Base-by-base conservation (phyloP, 495 filamentous ascomycete species). In the Oidiodendron maius region DNA sequence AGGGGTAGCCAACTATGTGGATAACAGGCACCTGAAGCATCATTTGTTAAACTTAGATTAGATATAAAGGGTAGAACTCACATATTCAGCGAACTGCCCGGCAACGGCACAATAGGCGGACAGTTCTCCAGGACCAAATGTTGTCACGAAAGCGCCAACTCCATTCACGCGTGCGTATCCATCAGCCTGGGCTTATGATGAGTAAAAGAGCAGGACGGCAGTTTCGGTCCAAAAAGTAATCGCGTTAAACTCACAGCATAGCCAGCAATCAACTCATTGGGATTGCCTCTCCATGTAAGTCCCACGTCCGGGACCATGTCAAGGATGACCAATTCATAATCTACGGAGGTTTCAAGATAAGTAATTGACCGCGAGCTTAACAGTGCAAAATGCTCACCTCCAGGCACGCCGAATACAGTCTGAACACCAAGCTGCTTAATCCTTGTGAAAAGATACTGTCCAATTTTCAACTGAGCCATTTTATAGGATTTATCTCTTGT, bases 101-200 rank as follows among this genome's bases (percentile, higher is more conserved):
- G 81, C 82, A 30, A 86, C 72, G 5, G 81, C 83, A 59, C 85
- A 86, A 52, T 85, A 62, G 3, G 79, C 77, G 12, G 75, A 80
- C 39, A 88, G 68, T 60, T 88, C 84, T 26, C 84, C 84, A 1
- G 84, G 82, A 23, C 83, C 84, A 50, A 84, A 87, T 4, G 82
- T 85, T 0, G 82, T 86, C 34, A 86, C 69, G 20, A 85, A 46
- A 23, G 82, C 82, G 36, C 71, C 66, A 15, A 83, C 78, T 26
- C 81, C 84, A 20, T 83, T 83, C 37, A 82, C 66, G 41, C 81
- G 76, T 17, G 82, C 84, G 64, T 87, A 87, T 26, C 82, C 82
- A 65, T 88, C 82, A 37, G 82, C 81, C 6, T n/a, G n/a, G n/a
- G n/a, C n/a, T n/a, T n/a, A 83, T 32, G 28, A 32, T 32, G 28